These are phyloP conservation scores for Chalciporus piperatus DNA, from an alignment of 768 basidiomycete species.

Conservation along the genomic window DNA sequence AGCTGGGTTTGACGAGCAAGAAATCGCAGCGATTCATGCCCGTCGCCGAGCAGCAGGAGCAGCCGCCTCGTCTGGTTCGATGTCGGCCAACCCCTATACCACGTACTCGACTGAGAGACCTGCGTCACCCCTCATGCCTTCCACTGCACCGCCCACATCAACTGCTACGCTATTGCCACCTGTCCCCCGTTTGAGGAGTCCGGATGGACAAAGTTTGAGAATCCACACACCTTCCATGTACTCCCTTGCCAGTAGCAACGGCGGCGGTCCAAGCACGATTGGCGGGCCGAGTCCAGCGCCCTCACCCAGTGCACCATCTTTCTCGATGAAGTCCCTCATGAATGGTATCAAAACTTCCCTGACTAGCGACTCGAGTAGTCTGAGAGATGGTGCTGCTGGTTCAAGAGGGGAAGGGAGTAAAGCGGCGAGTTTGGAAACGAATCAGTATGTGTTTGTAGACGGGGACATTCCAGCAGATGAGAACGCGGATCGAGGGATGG, in stretches of 20 bases:
- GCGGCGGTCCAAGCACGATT: not conserved
- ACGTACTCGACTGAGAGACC: constrained; percentile 6
- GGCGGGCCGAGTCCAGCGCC: constrained; percentile 4
- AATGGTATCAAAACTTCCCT: constrained; percentile 19
- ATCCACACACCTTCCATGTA: constrained; percentile 15
- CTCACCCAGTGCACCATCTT: constrained; percentile 21
- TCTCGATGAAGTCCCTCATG: constrained; percentile 21
- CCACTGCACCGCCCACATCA: constrained; percentile 19
- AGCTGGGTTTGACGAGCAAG: constrained; percentile 65
- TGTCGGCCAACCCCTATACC: constrained; percentile 6
- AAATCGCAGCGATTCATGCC: constrained; percentile 59
- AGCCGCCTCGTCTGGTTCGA: not conserved
- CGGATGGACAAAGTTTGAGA: constrained; percentile 9
- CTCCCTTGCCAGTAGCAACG: constrained; percentile 6
- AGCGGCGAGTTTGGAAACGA: constrained; percentile 12
- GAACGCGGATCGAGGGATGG: constrained; percentile 5
- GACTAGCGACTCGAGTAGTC: constrained; percentile 12
- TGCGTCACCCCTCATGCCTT: constrained; percentile 7
- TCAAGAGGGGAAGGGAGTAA: not conserved
- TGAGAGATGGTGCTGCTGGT: constrained; percentile 1
- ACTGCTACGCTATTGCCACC: constrained; percentile 20
- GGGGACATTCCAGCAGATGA: constrained; percentile 13
- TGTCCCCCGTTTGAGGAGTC: constrained; percentile 24
- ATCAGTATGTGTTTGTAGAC: constrained; percentile 28
- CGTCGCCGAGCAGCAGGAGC: constrained; percentile 29